These are phyloP conservation scores for Pyrenochaeta sp. DNA, from an alignment of 2,329 filamentous ascomycete genomes.

Conservation along the genomic window DNA sequence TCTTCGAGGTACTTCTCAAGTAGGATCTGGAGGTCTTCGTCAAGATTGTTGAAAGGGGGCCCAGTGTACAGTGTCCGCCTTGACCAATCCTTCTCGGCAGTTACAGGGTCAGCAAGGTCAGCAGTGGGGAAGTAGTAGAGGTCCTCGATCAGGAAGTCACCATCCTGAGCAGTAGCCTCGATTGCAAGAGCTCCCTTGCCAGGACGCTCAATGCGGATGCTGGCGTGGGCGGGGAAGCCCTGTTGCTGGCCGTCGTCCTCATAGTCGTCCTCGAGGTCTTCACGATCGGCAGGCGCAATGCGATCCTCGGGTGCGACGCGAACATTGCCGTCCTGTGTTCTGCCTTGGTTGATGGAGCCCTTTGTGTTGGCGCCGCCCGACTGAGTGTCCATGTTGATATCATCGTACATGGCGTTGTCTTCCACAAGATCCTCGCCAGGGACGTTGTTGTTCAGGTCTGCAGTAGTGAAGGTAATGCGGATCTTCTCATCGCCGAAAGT, in stretches of 20 bases:
- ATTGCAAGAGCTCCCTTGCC: conserved; percentile 86
- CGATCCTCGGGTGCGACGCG: conserved; percentile 65
- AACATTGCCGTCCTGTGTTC: conserved; percentile 60
- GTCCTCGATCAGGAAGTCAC: conserved; percentile 86
- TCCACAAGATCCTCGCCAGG: conserved; percentile 59
- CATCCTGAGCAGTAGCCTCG: conserved; percentile 86
- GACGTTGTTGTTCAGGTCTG: conserved; percentile 71
- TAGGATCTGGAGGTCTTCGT: conserved; percentile 92
- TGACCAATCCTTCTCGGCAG: conserved; percentile 78
- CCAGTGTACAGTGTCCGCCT: conserved; percentile 85
- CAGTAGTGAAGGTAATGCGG: conserved; percentile 83
- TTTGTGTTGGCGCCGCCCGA: conserved; percentile 66
- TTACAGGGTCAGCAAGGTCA: conserved; percentile 77
- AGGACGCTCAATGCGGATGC: conserved; percentile 88
- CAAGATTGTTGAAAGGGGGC: conserved; percentile 90
- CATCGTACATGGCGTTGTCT: conserved; percentile 57
- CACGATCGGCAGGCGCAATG: conserved; percentile 65
- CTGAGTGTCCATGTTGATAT: conserved; percentile 55
- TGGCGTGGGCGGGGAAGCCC: conserved; percentile 81
- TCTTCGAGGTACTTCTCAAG: conserved; percentile 95
- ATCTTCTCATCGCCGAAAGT: conserved; percentile 91
- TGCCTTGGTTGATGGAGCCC: conserved; percentile 63
- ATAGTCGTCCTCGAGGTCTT: conserved; percentile 65
- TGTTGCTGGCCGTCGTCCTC: conserved; percentile 61
- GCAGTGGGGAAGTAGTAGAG: conserved; percentile 86